Conservation (phyloP, 2,329 filamentous ascomycete species). For the Botrytis galanthina region DNA sequence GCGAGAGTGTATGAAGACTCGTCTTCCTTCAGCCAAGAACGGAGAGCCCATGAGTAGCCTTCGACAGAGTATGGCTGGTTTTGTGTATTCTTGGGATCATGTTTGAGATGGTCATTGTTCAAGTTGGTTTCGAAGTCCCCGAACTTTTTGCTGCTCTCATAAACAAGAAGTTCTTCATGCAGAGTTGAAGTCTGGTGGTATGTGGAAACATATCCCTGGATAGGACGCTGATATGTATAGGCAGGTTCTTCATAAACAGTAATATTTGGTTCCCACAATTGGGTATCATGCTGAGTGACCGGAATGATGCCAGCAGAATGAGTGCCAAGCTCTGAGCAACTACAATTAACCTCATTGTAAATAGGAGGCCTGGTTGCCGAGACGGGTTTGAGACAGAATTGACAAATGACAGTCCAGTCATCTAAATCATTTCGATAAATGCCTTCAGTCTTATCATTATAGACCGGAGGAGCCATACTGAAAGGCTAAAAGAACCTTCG, state of each 20-base stretch:
- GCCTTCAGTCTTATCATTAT: conserved; percentile 18
- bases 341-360: conserved; percentile 33
- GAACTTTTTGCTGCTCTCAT: background rate
- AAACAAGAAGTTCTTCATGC: no score
- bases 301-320: background rate
- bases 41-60: conserved; percentile 1
- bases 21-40: conserved; percentile 7
- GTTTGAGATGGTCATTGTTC: background rate
- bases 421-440: conserved; percentile 21
- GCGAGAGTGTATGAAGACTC: background rate
- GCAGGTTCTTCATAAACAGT: conserved; percentile 24
- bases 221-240: background rate
- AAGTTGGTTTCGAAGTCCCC: background rate
- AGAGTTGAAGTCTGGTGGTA: background rate
- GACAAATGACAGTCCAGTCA: conserved; percentile 28
- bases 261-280: conserved; percentile 4
- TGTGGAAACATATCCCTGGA: background rate
- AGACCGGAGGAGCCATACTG: conserved; percentile 21
- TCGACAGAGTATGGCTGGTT: background rate
- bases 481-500: conserved; percentile 20
- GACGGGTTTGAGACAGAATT: conserved; percentile 29
- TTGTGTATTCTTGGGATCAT: background rate
- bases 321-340: conserved; percentile 28
- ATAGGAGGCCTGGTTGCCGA: conserved; percentile 31
- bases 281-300: background rate